Base-by-base conservation (phyloP, 2,329 filamentous ascomycete genomes). In the Botryotinia globosa region DNA sequence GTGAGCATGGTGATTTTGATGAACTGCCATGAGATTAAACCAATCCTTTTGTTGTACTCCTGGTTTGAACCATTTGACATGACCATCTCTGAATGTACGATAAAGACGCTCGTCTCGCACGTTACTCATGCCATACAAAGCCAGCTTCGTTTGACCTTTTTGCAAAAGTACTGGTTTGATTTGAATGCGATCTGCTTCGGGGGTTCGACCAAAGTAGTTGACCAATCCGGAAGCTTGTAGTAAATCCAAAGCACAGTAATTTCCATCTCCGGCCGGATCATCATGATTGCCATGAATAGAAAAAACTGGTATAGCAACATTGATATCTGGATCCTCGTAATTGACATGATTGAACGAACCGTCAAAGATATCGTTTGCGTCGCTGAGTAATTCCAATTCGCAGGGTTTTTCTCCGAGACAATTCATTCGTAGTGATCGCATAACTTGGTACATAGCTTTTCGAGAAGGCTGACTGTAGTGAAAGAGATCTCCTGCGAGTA, bases 271-370 rank as follows among this genome's bases (percentile, higher is more conserved):
- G n/a, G 94, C 97, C 0, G 96, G 96, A 80, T 99, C 96, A 80
- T 99, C 96, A 81, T 99, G 96, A 79, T 99, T 99, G 63, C 96
- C 96, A 79, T 99, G 97, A 58, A 99, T 99, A 0, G 95, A 97
- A 81, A 99, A 99, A 42, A 99, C 94, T 0, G 96, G 96, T 72
- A 98, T 98, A 1, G 94, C 93, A 74, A 99, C 90, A 79, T 99
- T 99, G 82, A 99, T 98, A 78, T 99, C 94, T 37, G 93, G 90
- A 79, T 99, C 96, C 82, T 98, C 94, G 82, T 99, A 99, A 82
- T 99, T 99, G 82, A 97, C 95, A 81, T 98, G 92, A 67, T 94
- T 91, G 80, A 98, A 97, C 0, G 94, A 91, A 10, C 92, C 92
- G 74, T 94, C 91, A 78, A 99, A 98, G 75, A 95, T 93, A 78